A percentile compares a stretch with the other conserved stretches of the same genome.
These are phyloP conservation scores for Mycosarcoma maydis DNA, from an alignment of 1,284 basidiomycete genomes.

Conservation along the genomic window DNA sequence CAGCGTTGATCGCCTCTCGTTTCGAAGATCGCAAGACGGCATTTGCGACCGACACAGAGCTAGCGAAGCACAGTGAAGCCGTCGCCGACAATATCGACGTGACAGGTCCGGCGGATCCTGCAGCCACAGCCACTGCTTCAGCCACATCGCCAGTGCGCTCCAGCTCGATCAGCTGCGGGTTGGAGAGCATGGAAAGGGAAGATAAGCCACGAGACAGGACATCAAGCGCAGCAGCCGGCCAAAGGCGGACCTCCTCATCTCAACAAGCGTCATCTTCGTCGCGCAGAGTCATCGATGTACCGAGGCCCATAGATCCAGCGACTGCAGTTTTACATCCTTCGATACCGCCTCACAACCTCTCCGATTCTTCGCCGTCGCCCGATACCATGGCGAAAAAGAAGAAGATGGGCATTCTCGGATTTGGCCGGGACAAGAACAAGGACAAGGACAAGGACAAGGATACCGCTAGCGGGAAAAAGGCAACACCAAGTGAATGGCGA, in stretches of 20 bases:
- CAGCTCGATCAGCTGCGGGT: neutral
- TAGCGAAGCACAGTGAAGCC: neutral
- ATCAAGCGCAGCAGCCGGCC: too few relatives aligned
- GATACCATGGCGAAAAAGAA: slow-evolving; percentile 26
- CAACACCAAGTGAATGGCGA: neutral
- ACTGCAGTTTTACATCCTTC: neutral
- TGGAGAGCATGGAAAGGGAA: too few relatives aligned
- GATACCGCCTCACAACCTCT: neutral
- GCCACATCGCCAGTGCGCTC: neutral
- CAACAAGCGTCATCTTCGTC: slow-evolving; percentile 26
- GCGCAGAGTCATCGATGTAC: slow-evolving; percentile 36
- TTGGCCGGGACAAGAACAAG: slow-evolving; percentile 29
- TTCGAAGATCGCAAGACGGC: slow-evolving; percentile 16
- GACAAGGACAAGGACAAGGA: slow-evolving; percentile 17
- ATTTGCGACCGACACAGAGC: neutral
- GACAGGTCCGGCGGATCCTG: neutral
- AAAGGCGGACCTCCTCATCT: neutral
- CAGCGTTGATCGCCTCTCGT: slow-evolving; percentile 27
- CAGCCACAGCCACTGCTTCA: neutral
- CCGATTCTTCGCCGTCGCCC: slow-evolving; percentile 18
- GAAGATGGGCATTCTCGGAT: slow-evolving; percentile 25
- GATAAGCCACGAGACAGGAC: too few relatives aligned
- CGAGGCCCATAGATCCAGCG: slow-evolving; percentile 30
- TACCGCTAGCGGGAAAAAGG: neutral
- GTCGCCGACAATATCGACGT: neutral